Base-by-base conservation (phyloP, 345 rosid species). In the Boechera stricta region DNA sequence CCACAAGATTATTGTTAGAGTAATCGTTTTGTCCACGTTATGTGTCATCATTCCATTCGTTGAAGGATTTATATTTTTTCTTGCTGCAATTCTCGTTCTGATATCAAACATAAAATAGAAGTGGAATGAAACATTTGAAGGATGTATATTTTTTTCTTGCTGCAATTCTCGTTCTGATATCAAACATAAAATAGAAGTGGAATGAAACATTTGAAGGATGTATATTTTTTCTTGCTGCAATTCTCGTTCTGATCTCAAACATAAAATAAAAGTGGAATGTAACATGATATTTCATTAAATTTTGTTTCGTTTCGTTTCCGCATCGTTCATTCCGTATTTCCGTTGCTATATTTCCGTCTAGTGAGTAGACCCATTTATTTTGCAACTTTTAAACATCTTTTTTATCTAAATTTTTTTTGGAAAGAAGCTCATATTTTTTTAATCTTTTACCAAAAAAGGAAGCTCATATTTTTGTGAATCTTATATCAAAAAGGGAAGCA, bases 1-100 rank as follows among this genome's bases (percentile, higher is more conserved):
- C 38, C 21, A 32, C 36, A 36, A 62, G 4, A 65, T 33, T 44
- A 35, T 5, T 44, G n/a, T 61, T 38, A 75, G 67, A 67, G 51
- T 75, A 4, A 52, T 52, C 10, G 31, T n/a, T 52, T 51, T 49
- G 48, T 36, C 31, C 65, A 39, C 66, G 48, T 24, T 39, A 28
- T 41, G 73, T 65, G 54, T 29, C 31, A 16, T 41, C 73, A 56
- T 31, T 1, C 42, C 64, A 56, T 42, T 42, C 64, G 21, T 6
- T 56, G 31, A 6, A 39, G 10, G 8, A 52, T 38, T 10, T 38
- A 35, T 35, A 21, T 5, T 32, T 6, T 64, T 29, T 15, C 29
- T n/a, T 45, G 8, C 7, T 6, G 33, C 12, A 49, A 21, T 7
- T 49, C 18, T 48, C 33, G n/a, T 32, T 47, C 69, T 7, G 11